Conservation (phyloP, 2,329 filamentous ascomycete genomes). For the Cytospora chrysosperma region DNA sequence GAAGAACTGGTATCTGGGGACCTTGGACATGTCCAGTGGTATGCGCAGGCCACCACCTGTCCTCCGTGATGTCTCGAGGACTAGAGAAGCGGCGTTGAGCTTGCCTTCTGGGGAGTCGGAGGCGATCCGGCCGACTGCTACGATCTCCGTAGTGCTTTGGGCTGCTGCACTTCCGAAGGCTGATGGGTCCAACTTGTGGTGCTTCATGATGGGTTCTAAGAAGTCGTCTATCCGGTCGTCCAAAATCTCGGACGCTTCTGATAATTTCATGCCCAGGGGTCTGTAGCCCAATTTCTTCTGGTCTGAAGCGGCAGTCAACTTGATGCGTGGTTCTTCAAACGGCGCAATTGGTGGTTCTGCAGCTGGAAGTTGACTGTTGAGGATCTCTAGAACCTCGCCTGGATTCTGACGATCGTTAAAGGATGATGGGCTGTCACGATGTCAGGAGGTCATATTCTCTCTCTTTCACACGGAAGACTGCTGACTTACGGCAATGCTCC, state of each 20-base stretch:
- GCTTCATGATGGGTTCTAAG: constrained; percentile 66
- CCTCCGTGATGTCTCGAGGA: constrained; percentile 83
- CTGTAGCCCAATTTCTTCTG: constrained; percentile 89
- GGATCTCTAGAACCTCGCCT: constrained; percentile 77
- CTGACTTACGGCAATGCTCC: constrained; percentile 39
- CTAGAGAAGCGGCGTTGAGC: constrained; percentile 79
- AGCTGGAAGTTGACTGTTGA: constrained; percentile 72
- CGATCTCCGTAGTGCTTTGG: constrained; percentile 80
- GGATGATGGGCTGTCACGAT: constrained; percentile 47
- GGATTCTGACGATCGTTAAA: constrained; percentile 78
- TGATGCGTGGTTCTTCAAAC: constrained; percentile 74
- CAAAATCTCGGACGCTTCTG: constrained; percentile 86
- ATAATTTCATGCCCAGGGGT: constrained; percentile 90
- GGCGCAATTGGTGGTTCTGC: constrained; percentile 70
- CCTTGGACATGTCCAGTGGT: constrained; percentile 70
- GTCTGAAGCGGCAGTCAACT: constrained; percentile 82
- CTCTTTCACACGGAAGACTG: neutral
- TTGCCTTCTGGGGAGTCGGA: constrained; percentile 85
- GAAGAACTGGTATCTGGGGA: constrained; percentile 78
- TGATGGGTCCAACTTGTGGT: constrained; percentile 73
- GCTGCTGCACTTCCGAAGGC: constrained; percentile 84
- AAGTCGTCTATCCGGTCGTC: constrained; percentile 97
- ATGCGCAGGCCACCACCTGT: constrained; percentile 81
- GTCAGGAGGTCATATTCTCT: neutral
- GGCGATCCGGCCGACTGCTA: constrained; percentile 88